A percentile compares a stretch with the other conserved stretches of the same genome.
Conservation (phyloP, 2,329 filamentous ascomycete species). For the Furcasterigmium sp. region DNA sequence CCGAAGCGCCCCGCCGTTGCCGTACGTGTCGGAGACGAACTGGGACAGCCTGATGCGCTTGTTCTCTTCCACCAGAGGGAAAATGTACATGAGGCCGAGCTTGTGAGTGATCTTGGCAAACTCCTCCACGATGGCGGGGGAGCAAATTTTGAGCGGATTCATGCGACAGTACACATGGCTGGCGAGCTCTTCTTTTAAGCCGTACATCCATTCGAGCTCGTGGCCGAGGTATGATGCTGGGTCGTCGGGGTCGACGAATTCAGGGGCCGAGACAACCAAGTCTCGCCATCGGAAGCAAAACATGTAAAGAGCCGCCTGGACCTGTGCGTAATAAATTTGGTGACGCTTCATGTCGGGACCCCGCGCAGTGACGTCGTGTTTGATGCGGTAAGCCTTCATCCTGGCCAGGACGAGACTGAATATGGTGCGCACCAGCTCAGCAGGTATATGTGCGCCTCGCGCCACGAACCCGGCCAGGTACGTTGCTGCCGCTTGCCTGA, state of each 20-base stretch:
- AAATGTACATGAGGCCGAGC: slow-evolving; percentile 84
- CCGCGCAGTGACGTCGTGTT: slow-evolving; percentile 68
- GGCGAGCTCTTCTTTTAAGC: slow-evolving; percentile 67
- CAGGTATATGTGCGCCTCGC: slow-evolving; percentile 75
- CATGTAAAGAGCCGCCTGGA: slow-evolving; percentile 88
- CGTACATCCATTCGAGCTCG: slow-evolving; percentile 73
- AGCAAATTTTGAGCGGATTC: slow-evolving; percentile 93
- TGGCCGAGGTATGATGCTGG: slow-evolving; percentile 56
- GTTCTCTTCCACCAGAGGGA: slow-evolving; percentile 82
- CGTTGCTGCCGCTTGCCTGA: slow-evolving; percentile 70
- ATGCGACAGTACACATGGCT: slow-evolving; percentile 81
- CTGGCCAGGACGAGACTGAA: slow-evolving; percentile 75
- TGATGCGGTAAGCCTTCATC: slow-evolving; percentile 67
- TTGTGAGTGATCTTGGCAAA: slow-evolving; percentile 86
- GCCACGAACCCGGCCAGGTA: slow-evolving; percentile 95
- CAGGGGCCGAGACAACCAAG: slow-evolving; percentile 60
- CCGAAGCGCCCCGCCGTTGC: slow-evolving; percentile 48
- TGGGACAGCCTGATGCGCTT: slow-evolving; percentile 80
- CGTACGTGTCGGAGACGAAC: slow-evolving; percentile 54
- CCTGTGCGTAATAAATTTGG: slow-evolving; percentile 77
- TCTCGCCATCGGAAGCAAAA: slow-evolving; percentile 99
- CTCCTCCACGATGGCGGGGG: slow-evolving; percentile 81
- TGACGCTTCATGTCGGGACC: slow-evolving; percentile 84
- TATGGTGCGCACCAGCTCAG: slow-evolving; percentile 72
- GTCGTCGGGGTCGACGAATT: slow-evolving; percentile 58